Conservation (phyloP, 306 rosid species). For the Parietaria judaica region DNA sequence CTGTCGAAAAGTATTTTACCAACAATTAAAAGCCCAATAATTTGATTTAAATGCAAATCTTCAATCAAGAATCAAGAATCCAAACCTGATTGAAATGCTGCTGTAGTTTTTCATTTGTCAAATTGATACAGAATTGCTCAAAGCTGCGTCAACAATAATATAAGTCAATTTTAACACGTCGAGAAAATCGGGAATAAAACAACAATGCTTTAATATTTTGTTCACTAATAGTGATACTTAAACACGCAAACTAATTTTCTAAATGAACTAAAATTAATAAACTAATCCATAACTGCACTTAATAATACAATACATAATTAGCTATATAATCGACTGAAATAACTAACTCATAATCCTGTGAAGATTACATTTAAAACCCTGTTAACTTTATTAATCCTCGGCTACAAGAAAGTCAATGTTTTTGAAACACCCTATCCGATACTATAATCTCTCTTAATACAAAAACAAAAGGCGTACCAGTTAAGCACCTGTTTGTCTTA, state of each 20-base stretch:
- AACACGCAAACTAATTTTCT: too few relatives aligned
- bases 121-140: slow-evolving; percentile 95
- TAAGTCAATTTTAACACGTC: background rate
- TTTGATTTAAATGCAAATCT: background rate
- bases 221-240: too few relatives aligned
- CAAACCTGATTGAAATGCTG: slow-evolving; percentile 98
- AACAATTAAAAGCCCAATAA: background rate
- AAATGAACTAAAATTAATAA: too few relatives aligned
- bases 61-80: slow-evolving; percentile 17
- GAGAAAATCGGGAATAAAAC: background rate
- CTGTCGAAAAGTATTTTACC: slow-evolving; percentile 35
- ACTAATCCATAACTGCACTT: too few relatives aligned
- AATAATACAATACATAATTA: too few relatives aligned
- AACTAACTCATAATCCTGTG: too few relatives aligned
- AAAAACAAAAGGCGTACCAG: slow-evolving; percentile 47
- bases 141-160: slow-evolving; percentile 53
- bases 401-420: slow-evolving; percentile 15
- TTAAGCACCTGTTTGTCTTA: slow-evolving; percentile 99
- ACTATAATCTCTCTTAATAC: slow-evolving; percentile 30
- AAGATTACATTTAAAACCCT: too few relatives aligned
- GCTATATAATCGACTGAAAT: too few relatives aligned
- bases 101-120: slow-evolving; percentile 97
- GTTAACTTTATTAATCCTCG: background rate
- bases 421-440: slow-evolving; percentile 13
- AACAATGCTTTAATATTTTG: background rate